phyloP scores from a whole-genome alignment of 2,329 filamentous ascomycete species.

The Epichloe gansuensis region DNA sequence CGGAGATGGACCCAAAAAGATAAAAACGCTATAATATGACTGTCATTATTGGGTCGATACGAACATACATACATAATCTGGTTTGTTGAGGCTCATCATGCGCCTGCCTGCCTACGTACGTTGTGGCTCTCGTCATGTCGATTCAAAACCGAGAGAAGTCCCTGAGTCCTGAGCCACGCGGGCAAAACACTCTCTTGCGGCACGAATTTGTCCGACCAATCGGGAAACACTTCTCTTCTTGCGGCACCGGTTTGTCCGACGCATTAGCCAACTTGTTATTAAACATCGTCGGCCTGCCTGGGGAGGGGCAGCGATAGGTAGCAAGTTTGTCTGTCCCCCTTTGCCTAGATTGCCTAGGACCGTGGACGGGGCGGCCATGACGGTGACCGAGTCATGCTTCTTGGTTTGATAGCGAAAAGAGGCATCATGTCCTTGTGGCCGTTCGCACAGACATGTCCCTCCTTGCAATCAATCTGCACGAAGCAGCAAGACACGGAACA shows the following conservation, averaged over 20 bases:
- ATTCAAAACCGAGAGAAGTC: too few relatives aligned
- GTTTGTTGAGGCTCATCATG: neutral
- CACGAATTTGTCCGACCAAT: too few relatives aligned
- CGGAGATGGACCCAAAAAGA: neutral
- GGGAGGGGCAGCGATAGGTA: too few relatives aligned
- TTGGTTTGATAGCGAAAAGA: neutral
- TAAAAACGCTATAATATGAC: neutral
- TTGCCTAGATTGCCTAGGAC: neutral
- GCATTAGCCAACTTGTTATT: too few relatives aligned
- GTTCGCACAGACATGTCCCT: neutral
- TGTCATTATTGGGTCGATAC: neutral
- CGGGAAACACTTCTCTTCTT: too few relatives aligned
- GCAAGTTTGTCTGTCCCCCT: too few relatives aligned
- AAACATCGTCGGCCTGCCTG: too few relatives aligned
- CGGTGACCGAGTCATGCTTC: neutral
- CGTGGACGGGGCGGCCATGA: neutral
- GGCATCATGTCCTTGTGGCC: neutral
- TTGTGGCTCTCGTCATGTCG: neutral
- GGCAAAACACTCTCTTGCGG: too few relatives aligned
- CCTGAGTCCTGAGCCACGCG: too few relatives aligned
- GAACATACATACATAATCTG: neutral
- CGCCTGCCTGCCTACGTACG: neutral
- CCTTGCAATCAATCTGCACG: neutral
- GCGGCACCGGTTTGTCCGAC: too few relatives aligned
- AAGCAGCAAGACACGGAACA: too few relatives aligned